A percentile compares a stretch with the other conserved stretches of the same genome.
Conservation (phyloP, 2,329 filamentous ascomycete genomes). For the Pyrenochaeta sp. region DNA sequence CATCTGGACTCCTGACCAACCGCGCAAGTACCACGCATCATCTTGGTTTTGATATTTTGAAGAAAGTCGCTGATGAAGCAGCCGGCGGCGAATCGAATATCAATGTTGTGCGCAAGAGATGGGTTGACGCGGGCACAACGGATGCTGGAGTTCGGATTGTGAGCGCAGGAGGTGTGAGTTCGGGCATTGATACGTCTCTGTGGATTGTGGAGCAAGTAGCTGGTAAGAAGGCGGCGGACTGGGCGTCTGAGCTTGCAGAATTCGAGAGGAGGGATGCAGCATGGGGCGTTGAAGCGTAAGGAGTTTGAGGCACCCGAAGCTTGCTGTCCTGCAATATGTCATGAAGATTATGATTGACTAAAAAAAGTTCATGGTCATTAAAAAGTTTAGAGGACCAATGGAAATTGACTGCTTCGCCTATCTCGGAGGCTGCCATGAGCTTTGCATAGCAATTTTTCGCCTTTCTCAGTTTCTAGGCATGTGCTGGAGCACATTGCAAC, state of each 20-base stretch:
- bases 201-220: conserved; percentile 37
- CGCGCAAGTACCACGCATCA: conserved; percentile 54
- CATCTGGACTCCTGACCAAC: conserved; percentile 46
- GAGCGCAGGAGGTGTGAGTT: conserved; percentile 46
- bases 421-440: too few relatives aligned
- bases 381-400: too few relatives aligned
- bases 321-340: too few relatives aligned
- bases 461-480: too few relatives aligned
- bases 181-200: conserved; percentile 43
- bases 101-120: conserved; percentile 39
- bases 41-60: conserved; percentile 32
- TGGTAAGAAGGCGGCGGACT: conserved; percentile 37
- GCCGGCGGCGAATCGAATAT: conserved; percentile 37
- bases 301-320: neutral
- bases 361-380: too few relatives aligned
- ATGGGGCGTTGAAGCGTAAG: conserved; percentile 9
- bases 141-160: conserved; percentile 44
- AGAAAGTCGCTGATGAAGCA: conserved; percentile 38
- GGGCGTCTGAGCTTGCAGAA: conserved; percentile 37
- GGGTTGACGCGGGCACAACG: conserved; percentile 43
- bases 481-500: too few relatives aligned
- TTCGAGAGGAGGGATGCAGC: conserved; percentile 37
- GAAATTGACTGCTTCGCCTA: too few relatives aligned
- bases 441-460: too few relatives aligned
- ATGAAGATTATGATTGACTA: too few relatives aligned